These are phyloP conservation scores for Lasiodiplodia hormozganensis DNA, from an alignment of 2,329 filamentous ascomycete species.

Conservation along the genomic window DNA sequence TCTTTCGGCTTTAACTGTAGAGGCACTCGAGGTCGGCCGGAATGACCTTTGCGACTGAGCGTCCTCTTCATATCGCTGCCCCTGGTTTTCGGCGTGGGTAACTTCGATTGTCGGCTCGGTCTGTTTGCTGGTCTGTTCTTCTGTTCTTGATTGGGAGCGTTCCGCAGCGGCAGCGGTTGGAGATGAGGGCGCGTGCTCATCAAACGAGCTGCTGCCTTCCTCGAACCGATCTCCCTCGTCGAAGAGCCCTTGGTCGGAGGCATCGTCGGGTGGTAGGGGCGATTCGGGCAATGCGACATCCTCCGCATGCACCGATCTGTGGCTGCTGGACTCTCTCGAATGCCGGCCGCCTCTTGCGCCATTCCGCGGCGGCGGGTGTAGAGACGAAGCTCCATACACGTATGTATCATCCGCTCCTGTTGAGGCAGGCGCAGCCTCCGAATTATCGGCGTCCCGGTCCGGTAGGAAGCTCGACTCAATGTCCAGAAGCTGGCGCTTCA, in stretches of 20 bases:
- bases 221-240: constrained; percentile 37
- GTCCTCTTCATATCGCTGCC: constrained; percentile 27
- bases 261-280: constrained; percentile 49
- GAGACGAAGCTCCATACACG: constrained; percentile 46
- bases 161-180: constrained; percentile 52
- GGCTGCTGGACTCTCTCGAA: constrained; percentile 14
- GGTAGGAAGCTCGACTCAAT: constrained; percentile 70
- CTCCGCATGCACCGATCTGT: constrained; percentile 26
- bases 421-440: constrained; percentile 36
- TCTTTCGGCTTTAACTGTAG: constrained; percentile 42
- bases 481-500: constrained; percentile 66
- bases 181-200: constrained; percentile 49
- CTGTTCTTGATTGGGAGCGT: constrained; percentile 37
- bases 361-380: constrained; percentile 17
- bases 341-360: constrained; percentile 4
- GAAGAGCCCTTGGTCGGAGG: constrained; percentile 39
- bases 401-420: constrained; percentile 55
- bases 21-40: constrained; percentile 46
- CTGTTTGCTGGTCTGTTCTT: constrained; percentile 20
- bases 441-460: constrained; percentile 61
- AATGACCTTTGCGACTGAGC: constrained; percentile 3
- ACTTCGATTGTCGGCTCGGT: constrained; percentile 23
- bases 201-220: constrained; percentile 39
- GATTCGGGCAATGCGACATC: constrained; percentile 38
- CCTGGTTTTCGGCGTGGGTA: constrained; percentile 25